phyloP scores from a whole-genome alignment of 2,329 filamentous ascomycete genomes.

The Aspergillus sp. region DNA sequence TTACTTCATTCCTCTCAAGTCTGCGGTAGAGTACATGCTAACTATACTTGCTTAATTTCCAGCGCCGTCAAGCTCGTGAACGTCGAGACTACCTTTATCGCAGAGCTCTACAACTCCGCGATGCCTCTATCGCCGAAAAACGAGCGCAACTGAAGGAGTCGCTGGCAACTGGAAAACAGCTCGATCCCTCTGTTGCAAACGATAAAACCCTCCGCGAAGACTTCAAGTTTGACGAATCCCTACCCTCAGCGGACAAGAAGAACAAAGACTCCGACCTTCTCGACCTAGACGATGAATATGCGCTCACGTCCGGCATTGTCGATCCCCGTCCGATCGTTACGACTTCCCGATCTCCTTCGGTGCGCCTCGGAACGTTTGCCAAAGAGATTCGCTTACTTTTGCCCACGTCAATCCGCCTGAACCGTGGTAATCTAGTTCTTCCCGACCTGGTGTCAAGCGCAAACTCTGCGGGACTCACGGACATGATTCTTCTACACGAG shows the following conservation, averaged over 20 bases:
- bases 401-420: conserved; percentile 84
- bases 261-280: conserved; percentile 85
- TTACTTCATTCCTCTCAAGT: not conserved
- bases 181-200: conserved; percentile 81
- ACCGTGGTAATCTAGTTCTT: conserved; percentile 87
- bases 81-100: conserved; percentile 89
- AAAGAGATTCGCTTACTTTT: conserved; percentile 87
- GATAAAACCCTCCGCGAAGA: conserved; percentile 84
- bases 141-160: conserved; percentile 83
- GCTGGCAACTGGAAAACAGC: conserved; percentile 83
- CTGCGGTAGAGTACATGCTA: not conserved
- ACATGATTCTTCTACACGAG: conserved; percentile 87
- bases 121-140: conserved; percentile 92
- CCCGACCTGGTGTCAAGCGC: conserved; percentile 84
- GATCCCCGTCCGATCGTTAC: conserved; percentile 90
- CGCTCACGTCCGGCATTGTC: conserved; percentile 84
- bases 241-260: conserved; percentile 56
- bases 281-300: conserved; percentile 90
- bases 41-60: not conserved
- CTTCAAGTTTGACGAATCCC: conserved; percentile 90
- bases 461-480: conserved; percentile 77
- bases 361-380: conserved; percentile 82
- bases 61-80: conserved; percentile 76
- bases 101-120: conserved; percentile 80
- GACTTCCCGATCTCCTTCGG: conserved; percentile 85